These are phyloP conservation scores for Claviceps pusilla DNA, from an alignment of 2,329 filamentous ascomycete genomes.

Conservation along the genomic window DNA sequence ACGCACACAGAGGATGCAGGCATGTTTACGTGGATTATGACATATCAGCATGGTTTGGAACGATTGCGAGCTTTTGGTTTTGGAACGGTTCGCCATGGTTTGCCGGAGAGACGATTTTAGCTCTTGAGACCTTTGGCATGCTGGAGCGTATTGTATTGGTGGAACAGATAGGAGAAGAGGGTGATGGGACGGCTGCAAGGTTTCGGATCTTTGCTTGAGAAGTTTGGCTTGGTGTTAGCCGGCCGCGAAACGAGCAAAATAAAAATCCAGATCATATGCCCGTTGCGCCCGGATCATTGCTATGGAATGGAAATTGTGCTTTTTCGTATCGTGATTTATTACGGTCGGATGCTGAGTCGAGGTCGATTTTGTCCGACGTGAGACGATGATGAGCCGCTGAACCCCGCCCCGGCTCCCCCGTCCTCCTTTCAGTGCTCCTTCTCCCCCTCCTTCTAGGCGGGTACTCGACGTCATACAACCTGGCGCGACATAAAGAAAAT, in stretches of 20 bases:
- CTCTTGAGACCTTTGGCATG: neutral
- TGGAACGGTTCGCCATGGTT: neutral
- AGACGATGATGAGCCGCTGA: neutral
- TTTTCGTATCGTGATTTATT: neutral
- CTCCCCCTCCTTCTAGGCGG: neutral
- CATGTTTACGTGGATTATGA: conserved; percentile 10
- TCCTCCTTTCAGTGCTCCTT: no score
- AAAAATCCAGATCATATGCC: neutral
- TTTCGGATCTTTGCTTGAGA: neutral
- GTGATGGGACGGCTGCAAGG: neutral
- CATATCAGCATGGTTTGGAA: conserved; percentile 1
- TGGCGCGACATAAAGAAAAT: neutral
- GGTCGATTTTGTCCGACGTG: neutral
- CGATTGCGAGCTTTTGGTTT: neutral
- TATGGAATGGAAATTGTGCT: neutral
- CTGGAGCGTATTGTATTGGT: neutral
- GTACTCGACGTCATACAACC: neutral
- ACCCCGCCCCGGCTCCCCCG: neutral
- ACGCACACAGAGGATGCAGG: conserved; percentile 5
- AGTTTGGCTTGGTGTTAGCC: neutral
- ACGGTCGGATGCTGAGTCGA: neutral
- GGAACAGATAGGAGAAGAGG: neutral
- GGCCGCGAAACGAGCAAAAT: neutral
- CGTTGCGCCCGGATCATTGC: neutral
- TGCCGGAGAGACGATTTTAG: neutral